Base-by-base conservation (phyloP, 2,329 filamentous ascomycete genomes). In the Niveomyces coronatus region DNA sequence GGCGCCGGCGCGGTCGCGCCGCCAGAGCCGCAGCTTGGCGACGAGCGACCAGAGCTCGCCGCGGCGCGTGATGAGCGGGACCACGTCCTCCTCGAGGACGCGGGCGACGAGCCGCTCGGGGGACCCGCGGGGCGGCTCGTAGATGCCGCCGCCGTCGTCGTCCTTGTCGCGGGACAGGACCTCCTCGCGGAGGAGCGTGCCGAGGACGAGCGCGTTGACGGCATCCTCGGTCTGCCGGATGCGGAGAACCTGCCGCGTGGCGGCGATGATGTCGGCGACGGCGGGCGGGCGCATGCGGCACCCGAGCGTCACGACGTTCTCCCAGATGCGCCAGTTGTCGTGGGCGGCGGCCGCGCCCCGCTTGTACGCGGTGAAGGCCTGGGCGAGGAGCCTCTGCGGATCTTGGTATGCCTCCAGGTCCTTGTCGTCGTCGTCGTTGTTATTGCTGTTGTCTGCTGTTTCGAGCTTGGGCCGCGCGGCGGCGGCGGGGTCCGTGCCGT, bases 291-390 rank as follows among this genome's bases (percentile, higher is more conserved):
- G 71, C 19, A 91, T 73, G 2, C 85, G 83, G 0, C 84, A 76
- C 0, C 85, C 82, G 16, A 96, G 79, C 0, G 87, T 91, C 41
- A 98, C 74, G 13, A 96, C 82, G 51, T 98, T 98, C 55, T 94
- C 85, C 89, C 89, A 96, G 57, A 98, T 95, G 49, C 85, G 79
- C 72, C 82, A 85, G 62, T 89, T 89, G 49, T 87, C 80, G 57
- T 85, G 74, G 35, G 93, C 86, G 17, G 94, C 74, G 4, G 75
- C 72, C 1, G 88, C 86, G 9, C 88, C 91, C 45, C 84, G 82
- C 55, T 94, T 91, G 59, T 94, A 85, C 0, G 91, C 89, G 5
- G 74, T 68, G 1, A 98, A 73, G 0, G 91, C 79, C 53, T 94
- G 85, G 1, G 71, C 65, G 2, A 87, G 71, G 37, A 85, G 68